Conservation (phyloP, 2,329 filamentous ascomycete genomes). For the Falciphora oryzae region DNA sequence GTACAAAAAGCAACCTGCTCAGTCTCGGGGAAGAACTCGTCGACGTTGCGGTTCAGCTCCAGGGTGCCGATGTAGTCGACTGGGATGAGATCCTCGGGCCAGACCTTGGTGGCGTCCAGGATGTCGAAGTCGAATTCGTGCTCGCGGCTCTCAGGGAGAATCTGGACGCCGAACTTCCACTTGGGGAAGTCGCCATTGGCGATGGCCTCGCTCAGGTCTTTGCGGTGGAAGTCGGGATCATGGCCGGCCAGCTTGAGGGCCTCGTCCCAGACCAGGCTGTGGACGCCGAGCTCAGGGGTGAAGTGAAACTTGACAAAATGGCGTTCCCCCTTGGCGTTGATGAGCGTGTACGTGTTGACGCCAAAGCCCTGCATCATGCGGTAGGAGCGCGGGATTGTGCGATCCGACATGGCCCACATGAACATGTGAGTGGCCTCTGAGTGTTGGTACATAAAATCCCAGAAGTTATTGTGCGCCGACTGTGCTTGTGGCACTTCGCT, state of each 20-base stretch:
- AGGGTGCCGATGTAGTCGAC: conserved; percentile 74
- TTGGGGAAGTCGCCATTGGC: conserved; percentile 64
- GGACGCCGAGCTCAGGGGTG: conserved; percentile 68
- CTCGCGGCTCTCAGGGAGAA: conserved; percentile 63
- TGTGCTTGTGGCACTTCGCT: conserved; percentile 68
- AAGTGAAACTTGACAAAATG: conserved; percentile 75
- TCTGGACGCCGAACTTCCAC: conserved; percentile 81
- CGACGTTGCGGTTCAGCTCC: conserved; percentile 71
- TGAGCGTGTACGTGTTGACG: conserved; percentile 70
- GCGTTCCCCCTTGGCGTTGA: conserved; percentile 61
- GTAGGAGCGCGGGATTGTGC: conserved; percentile 66
- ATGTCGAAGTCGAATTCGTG: conserved; percentile 82
- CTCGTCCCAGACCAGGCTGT: conserved; percentile 75
- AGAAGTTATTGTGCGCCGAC: conserved; percentile 68
- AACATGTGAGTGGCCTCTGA: conserved; percentile 72
- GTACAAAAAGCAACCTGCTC: conserved; percentile 84
- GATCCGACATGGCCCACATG: conserved; percentile 73
- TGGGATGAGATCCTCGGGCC: conserved; percentile 73
- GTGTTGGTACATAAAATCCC: conserved; percentile 66
- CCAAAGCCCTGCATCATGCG: conserved; percentile 86
- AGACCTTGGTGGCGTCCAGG: conserved; percentile 78
- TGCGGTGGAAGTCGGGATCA: conserved; percentile 77
- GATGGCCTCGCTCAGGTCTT: conserved; percentile 71
- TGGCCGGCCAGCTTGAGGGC: conserved; percentile 68
- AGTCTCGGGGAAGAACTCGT: conserved; percentile 77